Base-by-base conservation (phyloP, 441 rosid genomes). In the Pelargonium myrrhifolium region DNA sequence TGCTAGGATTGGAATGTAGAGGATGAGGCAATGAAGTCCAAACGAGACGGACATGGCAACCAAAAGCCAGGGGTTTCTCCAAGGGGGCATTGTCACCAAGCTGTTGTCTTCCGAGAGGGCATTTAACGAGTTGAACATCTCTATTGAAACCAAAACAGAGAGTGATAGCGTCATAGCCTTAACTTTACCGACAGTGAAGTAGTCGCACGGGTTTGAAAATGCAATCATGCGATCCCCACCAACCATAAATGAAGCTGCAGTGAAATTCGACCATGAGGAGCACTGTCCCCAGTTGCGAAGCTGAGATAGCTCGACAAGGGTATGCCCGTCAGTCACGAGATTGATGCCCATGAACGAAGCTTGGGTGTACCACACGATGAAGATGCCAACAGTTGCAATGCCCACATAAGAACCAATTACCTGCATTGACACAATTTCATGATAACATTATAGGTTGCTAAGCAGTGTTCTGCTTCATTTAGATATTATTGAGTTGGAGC, bases 91-190 rank as follows among this genome's bases (percentile, higher is more conserved):
- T 0, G 85, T 81, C 64, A 87, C 47, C 9, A 90, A 78, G 77
- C 97, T 90, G 2, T 85, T 79, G 65, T 93, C 97, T 79, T 93
- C 98, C 0, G 97, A 93, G 20, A 93, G 86, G 40, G 98, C 98
- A 51, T 93, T 93, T 3, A 93, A 82, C 12, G 99, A 93, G 66
- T 93, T 93, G 87, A 93, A 91, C 99, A 93, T 93, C 82, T 93
- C 99, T 10, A 93, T 93, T 21, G 97, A 87, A 49, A 93, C 99
- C 85, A 93, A 73, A 5, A 93, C 97, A 0, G 99, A 83, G 56
- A 93, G 95, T 68, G 97, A 91, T 43, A 91, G 95, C 0, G 96
- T 93, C 1, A 90, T 83, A 0, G 97, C 99, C 76, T 93, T 93
- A 68, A 91, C 84, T 76, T 93, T 93, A 20, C 99, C 99, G 0